Percentiles rank a stretch among this genome's conserved stretches.
phyloP scores from a whole-genome alignment of 495 filamentous ascomycete genomes.

The Evansstolkia leycettana region DNA sequence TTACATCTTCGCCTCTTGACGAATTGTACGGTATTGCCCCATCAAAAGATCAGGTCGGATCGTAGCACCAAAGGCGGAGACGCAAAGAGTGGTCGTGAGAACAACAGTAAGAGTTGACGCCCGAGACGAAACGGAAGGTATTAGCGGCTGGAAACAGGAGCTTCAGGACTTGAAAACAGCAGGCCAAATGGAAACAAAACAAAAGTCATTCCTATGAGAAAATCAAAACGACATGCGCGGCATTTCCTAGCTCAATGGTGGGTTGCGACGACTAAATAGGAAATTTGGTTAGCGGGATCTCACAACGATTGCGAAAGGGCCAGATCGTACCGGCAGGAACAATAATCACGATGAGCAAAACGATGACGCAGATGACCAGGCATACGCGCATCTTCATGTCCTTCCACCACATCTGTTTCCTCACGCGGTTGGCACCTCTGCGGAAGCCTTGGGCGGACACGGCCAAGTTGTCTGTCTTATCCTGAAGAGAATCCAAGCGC shows the following conservation, averaged over 20 bases:
- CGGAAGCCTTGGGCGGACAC: constrained; percentile 87
- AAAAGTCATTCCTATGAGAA: constrained; percentile 12
- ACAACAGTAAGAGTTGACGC: constrained; percentile 19
- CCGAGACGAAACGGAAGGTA: constrained; percentile 30
- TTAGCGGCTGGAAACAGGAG: constrained; percentile 31
- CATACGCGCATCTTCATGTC: constrained; percentile 99
- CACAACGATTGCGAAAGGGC: constrained; percentile 7
- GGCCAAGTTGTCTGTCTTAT: constrained; percentile 92
- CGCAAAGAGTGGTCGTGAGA: constrained; percentile 29
- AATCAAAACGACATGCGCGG: constrained; percentile 6
- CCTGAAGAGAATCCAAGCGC: constrained; percentile 76
- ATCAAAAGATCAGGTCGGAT: constrained; percentile 11
- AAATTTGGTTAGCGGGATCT: constrained; percentile 8
- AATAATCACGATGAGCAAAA: constrained; percentile 85
- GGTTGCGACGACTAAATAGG: constrained; percentile 17
- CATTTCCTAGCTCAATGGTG: constrained; percentile 15
- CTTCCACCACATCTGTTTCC: constrained; percentile 93
- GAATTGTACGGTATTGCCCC: constrained; percentile 17
- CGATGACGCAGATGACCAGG: constrained; percentile 74
- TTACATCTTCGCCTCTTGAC: constrained; percentile 32
- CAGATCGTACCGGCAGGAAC: constrained; percentile 58
- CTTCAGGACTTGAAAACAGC: constrained; percentile 19
- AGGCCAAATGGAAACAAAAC: constrained; percentile 16
- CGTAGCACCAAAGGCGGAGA: constrained; percentile 20
- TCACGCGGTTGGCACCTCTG: constrained; percentile 84